Evolutionary conservation across 2,329 filamentous ascomycete genomes (phyloP), one percentile per base, ranked within the genome.

Genomic region (Rhynchosporium secalis): DNA sequence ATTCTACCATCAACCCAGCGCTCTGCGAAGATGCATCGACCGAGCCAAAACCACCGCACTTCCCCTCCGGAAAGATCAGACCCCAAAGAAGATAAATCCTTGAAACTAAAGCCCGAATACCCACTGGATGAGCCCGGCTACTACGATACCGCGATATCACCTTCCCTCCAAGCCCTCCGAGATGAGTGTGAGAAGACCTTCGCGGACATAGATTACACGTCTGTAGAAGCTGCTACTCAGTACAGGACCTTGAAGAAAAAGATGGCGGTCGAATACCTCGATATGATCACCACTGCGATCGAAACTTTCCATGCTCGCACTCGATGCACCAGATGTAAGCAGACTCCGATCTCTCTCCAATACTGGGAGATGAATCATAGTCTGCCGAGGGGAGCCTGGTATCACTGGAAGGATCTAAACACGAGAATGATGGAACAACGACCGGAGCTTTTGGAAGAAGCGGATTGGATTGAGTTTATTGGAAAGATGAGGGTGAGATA

Each of bases 291-390:
- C 9, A 29, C 47, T 13, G 33, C 47, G 3, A 52, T 52, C 26
- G n/a, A 51, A 4, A 52, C 56, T 4, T 59, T 59, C 45, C 56
- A 59, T 26, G 12, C 7, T n/a, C 46, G 56, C 7, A 59, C 56
- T 43, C 56, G 46, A 28, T 59, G 56, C 46, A 46, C 47, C 9
- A 36, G n/a, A n/a, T 59, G 56, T 46, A n/a, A 51, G 45, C 46
- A 59, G 26, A 59, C 56, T 6, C 56, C 56, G 12, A 41, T 59
- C 56, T 33, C 56, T 12, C 33, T 28, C 38, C 13, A 38, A 2
- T 51, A 59, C 28, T 13, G 41, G 12, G 43, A 49, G 20, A 59
- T 52, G 56, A 59, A 43, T 38, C 56, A 59, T 26, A 31, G 48
- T 40, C 36, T 59, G 26, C 47, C 46, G n/a, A 47, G 41, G 46